These are phyloP conservation scores for Grammothele lineata DNA, from an alignment of 768 basidiomycete genomes.

Conservation along the genomic window DNA sequence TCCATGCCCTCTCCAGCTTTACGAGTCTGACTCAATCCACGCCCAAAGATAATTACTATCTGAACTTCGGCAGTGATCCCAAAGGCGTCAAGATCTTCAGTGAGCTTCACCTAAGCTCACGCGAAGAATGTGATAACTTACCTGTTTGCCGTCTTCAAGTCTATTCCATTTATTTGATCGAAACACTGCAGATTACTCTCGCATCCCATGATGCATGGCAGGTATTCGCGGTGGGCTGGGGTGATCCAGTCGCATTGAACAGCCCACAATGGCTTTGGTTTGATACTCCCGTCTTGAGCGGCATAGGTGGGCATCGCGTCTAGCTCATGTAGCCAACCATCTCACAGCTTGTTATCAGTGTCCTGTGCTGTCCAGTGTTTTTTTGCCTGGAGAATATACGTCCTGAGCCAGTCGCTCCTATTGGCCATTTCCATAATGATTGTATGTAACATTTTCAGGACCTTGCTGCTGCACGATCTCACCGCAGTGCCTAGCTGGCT, in stretches of 20 bases:
- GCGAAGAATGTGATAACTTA: too few relatives aligned
- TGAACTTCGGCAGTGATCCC: too few relatives aligned
- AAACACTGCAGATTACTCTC: background rate
- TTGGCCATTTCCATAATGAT: background rate
- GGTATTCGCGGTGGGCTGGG: conserved; percentile 1
- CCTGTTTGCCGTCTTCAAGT: too few relatives aligned
- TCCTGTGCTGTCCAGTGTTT: conserved; percentile 9
- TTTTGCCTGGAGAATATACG: conserved; percentile 11
- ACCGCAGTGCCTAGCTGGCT: background rate
- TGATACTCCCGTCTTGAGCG: background rate
- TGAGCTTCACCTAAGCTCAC: too few relatives aligned
- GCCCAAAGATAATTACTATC: too few relatives aligned
- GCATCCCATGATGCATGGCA: conserved; percentile 1
- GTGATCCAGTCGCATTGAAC: background rate
- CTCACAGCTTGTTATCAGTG: background rate
- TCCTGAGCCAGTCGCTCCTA: background rate
- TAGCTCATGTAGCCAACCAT: too few relatives aligned
- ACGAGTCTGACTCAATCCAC: too few relatives aligned
- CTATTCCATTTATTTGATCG: background rate
- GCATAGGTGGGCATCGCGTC: background rate
- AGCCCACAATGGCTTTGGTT: conserved; percentile 4
- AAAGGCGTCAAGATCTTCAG: too few relatives aligned
- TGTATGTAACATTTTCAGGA: background rate
- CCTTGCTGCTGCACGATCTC: too few relatives aligned
- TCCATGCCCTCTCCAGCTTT: too few relatives aligned